Base-by-base conservation (phyloP, 768 basidiomycete genomes). In the Tulasnella sp. region DNA sequence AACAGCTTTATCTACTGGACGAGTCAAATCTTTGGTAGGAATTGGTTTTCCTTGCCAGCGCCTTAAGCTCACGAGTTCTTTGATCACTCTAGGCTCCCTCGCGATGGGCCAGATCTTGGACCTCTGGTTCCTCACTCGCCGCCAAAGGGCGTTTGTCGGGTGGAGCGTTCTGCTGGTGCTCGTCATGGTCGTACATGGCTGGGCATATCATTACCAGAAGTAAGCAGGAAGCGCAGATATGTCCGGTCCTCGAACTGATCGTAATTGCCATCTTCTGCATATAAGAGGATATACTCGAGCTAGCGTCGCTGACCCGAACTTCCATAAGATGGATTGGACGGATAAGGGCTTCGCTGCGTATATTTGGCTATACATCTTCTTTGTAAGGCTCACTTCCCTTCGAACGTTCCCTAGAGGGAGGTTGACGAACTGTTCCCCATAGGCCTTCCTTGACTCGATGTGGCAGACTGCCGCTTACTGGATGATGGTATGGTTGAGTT, bases 1-100 rank as follows among this genome's bases (percentile, higher is more conserved):
- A 93, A 93, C 78, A 89, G 88, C 75, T 80, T 93, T 41, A 82
- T 91, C 17, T 94, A 94, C 80, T 93, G 91, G 91, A 79, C 86
- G 4, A 81, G 89, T 0, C 92, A 94, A 77, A 90, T 92, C 73
- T 75, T 91, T 32, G 92, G 92, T 47, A 34, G 32, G 47, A 59
- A 34, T 2, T 29, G 8, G 11, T 17, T 37, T 52, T 37, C 14
- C 22, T n/a, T 19, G 8, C 44, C 52, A 0, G n/a, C 29, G 34
- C 17, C 22, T n/a, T 36, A 34, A 34, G 14, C 67, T 47, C n/a
- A 73, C 29, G 34, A 29, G 12, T 9, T 62, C 37, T 5, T 22
- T 14, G 26, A 17, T 59, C 52, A 32, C 26, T 16, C 12, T 22
- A 71, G 69, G 69, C 1, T 90, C 91, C 0, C 75, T 91, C 62